These are phyloP conservation scores for Cladophialophora yegresii DNA, from an alignment of 2,329 filamentous ascomycete genomes.

Conservation along the genomic window DNA sequence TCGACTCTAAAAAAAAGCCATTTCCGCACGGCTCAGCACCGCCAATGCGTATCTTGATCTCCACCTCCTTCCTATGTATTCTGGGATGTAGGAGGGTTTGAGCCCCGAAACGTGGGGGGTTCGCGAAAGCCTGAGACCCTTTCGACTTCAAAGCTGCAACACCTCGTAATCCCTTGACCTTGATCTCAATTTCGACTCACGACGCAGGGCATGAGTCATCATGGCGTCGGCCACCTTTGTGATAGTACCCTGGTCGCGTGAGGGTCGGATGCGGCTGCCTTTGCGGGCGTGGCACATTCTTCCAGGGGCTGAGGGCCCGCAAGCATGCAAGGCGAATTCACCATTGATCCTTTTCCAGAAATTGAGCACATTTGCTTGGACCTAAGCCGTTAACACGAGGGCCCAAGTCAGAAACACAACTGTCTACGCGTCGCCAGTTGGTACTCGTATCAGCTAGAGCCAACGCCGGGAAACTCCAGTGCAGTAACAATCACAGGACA, in stretches of 20 bases:
- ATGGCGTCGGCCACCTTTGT: not conserved
- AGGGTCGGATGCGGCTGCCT: not conserved
- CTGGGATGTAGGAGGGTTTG: not conserved
- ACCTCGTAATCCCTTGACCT: not conserved
- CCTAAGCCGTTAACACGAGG: too few species aligned
- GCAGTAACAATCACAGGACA: not conserved
- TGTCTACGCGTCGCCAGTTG: not conserved
- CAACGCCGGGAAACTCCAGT: not conserved
- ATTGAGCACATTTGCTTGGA: not conserved
- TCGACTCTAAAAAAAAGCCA: not conserved
- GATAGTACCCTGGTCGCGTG: not conserved
- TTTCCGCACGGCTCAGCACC: not conserved
- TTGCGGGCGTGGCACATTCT: not conserved
- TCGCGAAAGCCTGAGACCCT: constrained; percentile 6
- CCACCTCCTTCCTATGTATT: constrained; percentile 16
- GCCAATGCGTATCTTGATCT: not conserved
- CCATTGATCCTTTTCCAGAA: not conserved
- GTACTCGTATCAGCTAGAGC: not conserved
- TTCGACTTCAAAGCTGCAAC: not conserved
- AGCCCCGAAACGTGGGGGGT: constrained; percentile 12
- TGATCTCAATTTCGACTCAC: not conserved
- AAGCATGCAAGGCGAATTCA: not conserved
- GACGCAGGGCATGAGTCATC: not conserved
- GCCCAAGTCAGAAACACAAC: too few species aligned
- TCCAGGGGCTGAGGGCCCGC: not conserved